phyloP scores from a whole-genome alignment of 805 yeast species.

The Kuraishia molischiana region DNA sequence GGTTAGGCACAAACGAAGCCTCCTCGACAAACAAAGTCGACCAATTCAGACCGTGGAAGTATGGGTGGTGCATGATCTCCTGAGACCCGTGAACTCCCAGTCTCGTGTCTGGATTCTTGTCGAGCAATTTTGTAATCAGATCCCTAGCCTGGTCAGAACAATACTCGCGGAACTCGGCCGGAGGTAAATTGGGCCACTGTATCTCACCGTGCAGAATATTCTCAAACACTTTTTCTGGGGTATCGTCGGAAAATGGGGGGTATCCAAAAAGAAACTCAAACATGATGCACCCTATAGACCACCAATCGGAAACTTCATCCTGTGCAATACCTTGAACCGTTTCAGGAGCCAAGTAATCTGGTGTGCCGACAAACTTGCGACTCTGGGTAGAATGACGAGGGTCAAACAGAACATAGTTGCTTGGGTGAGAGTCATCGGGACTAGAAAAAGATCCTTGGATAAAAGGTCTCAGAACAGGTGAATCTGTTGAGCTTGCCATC shows the following conservation, averaged over 20 bases:
- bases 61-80: constrained; percentile 74
- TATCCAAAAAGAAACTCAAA: constrained; percentile 89
- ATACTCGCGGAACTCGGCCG: constrained; percentile 38
- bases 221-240: constrained; percentile 74
- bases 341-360: constrained; percentile 96
- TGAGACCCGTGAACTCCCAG: constrained; percentile 72
- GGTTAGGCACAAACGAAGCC: constrained; percentile 75
- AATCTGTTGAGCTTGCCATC: constrained; percentile 29
- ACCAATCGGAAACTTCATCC: constrained; percentile 90
- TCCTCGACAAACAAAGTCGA: constrained; percentile 53
- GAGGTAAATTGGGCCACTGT: constrained; percentile 72
- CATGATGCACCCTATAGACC: constrained; percentile 95
- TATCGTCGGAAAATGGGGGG: constrained; percentile 85
- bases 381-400: constrained; percentile 49
- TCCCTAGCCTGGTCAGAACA: constrained; percentile 67
- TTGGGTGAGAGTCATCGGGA: constrained; percentile 32
- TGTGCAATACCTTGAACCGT: constrained; percentile 81
- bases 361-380: constrained; percentile 86
- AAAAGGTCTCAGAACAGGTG: constrained; percentile 40
- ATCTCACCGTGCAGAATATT: constrained; percentile 68
- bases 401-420: constrained; percentile 60
- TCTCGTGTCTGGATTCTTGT: constrained; percentile 54
- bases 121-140: constrained; percentile 53
- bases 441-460: constrained; percentile 40
- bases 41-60: constrained; percentile 72